Percentiles rank a stretch among this genome's conserved stretches.
phyloP scores from a whole-genome alignment of 2,329 filamentous ascomycete species.

The Cercospora sojina region DNA sequence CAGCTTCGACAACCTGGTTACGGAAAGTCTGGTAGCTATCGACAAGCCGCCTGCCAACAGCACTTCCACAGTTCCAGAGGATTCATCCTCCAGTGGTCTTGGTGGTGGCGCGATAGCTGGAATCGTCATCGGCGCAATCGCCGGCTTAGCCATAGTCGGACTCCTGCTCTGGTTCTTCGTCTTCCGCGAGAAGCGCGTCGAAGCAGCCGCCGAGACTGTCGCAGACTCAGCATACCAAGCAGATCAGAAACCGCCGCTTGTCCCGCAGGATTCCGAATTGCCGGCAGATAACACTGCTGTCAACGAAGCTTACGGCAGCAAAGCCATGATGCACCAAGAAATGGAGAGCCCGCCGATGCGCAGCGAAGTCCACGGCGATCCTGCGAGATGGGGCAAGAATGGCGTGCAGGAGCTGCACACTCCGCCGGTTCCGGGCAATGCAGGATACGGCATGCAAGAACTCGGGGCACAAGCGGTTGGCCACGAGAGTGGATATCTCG shows the following conservation, averaged over 20 bases:
- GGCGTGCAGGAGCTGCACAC: slow-evolving; percentile 10
- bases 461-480: slow-evolving; percentile 3
- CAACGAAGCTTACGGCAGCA: slow-evolving; percentile 8
- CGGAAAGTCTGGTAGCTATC: slow-evolving; percentile 11
- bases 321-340: slow-evolving; percentile 4
- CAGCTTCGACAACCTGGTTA: slow-evolving; percentile 8
- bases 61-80: not conserved
- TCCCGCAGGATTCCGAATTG: slow-evolving; percentile 5
- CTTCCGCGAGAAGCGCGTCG: slow-evolving; percentile 37
- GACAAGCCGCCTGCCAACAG: not conserved
- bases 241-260: not conserved
- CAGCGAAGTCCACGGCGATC: slow-evolving; percentile 9
- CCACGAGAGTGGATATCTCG: slow-evolving; percentile 11
- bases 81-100: slow-evolving; percentile 49
- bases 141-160: slow-evolving; percentile 64
- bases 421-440: not conserved
- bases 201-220: not conserved
- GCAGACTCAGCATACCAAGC: not conserved
- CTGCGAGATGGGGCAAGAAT: slow-evolving; percentile 14
- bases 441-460: slow-evolving; percentile 7
- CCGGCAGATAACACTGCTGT: not conserved
- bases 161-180: slow-evolving; percentile 39
- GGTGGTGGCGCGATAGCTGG: slow-evolving; percentile 89
- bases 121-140: slow-evolving; percentile 77
- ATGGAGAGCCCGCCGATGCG: slow-evolving; percentile 1